Percentiles rank a stretch among this genome's conserved stretches.
These are phyloP conservation scores for Cystoderma amianthinum DNA, from an alignment of 768 basidiomycete genomes.

Conservation along the genomic window DNA sequence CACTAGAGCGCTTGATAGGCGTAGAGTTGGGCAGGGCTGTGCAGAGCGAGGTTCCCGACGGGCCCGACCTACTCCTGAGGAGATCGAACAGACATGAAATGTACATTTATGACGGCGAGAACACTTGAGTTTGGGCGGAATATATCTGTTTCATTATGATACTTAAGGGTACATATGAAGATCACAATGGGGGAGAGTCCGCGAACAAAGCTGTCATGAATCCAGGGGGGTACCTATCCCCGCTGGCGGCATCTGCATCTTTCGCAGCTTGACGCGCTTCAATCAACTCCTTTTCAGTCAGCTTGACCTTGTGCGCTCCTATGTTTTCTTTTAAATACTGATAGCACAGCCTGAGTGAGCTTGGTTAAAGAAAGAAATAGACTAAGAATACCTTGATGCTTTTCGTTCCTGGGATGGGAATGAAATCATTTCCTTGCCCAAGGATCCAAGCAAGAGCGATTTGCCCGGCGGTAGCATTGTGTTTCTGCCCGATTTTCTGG, in stretches of 20 bases:
- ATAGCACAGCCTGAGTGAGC: not conserved
- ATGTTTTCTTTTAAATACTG: not conserved
- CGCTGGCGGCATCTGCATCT: constrained; percentile 10
- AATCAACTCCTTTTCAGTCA: not conserved
- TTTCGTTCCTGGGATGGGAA: constrained; percentile 30
- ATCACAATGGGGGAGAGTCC: constrained; percentile 14
- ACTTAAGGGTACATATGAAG: no score
- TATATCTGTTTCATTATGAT: no score
- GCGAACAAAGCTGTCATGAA: constrained; percentile 7
- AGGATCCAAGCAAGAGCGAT: constrained; percentile 33
- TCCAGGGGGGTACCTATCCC: constrained; percentile 13
- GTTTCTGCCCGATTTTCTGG: constrained; percentile 17
- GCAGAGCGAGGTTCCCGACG: no score
- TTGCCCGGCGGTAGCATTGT: constrained; percentile 28
- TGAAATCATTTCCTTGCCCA: constrained; percentile 25
- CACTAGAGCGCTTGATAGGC: no score
- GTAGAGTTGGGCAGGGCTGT: no score
- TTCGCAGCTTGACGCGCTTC: constrained; percentile 16
- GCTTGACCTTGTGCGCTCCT: not conserved
- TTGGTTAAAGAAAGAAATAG: not conserved
- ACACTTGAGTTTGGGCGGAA: no score
- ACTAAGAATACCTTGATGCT: constrained; percentile 17
- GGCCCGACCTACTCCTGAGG: no score
- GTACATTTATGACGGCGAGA: no score
- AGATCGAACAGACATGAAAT: no score